A percentile compares a stretch with the other conserved stretches of the same genome.
phyloP scores from a whole-genome alignment of 257 asterid species.

The Osmanthus fragrans region DNA sequence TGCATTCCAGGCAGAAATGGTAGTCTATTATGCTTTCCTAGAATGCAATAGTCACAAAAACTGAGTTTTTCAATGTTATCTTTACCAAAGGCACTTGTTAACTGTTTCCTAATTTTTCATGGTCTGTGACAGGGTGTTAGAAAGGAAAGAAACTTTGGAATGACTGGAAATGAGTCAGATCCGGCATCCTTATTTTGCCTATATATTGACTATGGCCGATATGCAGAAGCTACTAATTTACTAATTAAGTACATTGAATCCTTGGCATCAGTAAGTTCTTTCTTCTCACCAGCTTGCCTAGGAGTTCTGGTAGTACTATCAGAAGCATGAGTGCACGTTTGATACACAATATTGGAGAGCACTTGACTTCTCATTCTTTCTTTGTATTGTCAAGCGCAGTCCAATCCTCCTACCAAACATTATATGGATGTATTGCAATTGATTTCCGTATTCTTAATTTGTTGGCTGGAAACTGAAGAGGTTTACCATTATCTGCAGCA shows the following conservation, averaged over 20 bases:
- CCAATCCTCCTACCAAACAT: not conserved
- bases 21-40: too few relatives aligned
- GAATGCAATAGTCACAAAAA: too few relatives aligned
- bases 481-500: conserved; percentile 51
- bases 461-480: conserved; percentile 12
- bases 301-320: not conserved
- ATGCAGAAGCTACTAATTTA: conserved; percentile 78
- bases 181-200: conserved; percentile 82
- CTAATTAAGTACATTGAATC: conserved; percentile 73
- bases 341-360: not conserved
- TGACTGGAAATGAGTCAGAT: conserved; percentile 24
- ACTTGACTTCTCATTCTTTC: not conserved
- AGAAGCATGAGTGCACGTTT: not conserved
- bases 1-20: too few relatives aligned
- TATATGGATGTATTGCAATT: not conserved
- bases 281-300: conserved; percentile 3
- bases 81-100: too few relatives aligned
- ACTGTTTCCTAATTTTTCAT: too few relatives aligned
- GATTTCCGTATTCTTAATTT: not conserved
- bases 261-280: conserved; percentile 54
- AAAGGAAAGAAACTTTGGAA: too few relatives aligned
- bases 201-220: conserved; percentile 83
- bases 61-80: too few relatives aligned
- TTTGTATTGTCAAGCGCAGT: not conserved
- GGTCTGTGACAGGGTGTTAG: too few relatives aligned